Evolutionary conservation across 75 land plant species (phyloP).

Genomic region (Pinus albicaulis): DNA sequence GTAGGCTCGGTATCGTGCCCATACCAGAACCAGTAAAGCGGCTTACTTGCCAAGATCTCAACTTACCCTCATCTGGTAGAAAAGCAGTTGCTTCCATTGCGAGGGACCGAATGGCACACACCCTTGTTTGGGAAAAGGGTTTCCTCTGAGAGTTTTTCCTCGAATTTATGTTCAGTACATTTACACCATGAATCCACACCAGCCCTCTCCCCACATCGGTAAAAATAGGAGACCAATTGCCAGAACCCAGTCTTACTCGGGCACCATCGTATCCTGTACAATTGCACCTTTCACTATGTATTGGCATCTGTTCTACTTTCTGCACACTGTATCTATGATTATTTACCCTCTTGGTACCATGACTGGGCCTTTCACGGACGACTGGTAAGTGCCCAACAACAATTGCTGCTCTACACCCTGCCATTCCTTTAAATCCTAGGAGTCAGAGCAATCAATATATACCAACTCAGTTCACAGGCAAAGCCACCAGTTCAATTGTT

Average conservation of each 20-base stretch:
- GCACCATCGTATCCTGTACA: neutral
- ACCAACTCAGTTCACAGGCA: neutral
- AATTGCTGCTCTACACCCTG: neutral
- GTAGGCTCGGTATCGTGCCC: constrained; percentile 44
- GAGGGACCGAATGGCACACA: constrained; percentile 20
- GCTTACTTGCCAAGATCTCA: constrained; percentile 27
- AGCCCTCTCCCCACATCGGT: neutral
- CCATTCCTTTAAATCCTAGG: neutral
- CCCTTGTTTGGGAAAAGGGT: neutral
- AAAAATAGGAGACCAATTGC: neutral
- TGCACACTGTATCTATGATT: neutral
- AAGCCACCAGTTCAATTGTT: neutral
- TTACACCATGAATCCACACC: neutral
- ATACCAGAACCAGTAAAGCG: constrained; percentile 22
- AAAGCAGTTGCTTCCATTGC: constrained; percentile 55
- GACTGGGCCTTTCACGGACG: neutral
- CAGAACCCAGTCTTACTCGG: neutral
- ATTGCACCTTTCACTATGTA: neutral
- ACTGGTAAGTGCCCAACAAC: neutral
- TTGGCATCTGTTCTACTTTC: neutral
- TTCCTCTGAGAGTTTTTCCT: neutral
- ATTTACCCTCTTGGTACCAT: neutral
- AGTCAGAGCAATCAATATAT: neutral
- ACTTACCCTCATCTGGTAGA: constrained; percentile 32
- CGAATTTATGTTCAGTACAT: neutral